A percentile compares a stretch with the other conserved stretches of the same genome.
Evolutionary conservation across 129 eudicot species (phyloP).

Genomic region (Ambrosia artemisiifolia): DNA sequence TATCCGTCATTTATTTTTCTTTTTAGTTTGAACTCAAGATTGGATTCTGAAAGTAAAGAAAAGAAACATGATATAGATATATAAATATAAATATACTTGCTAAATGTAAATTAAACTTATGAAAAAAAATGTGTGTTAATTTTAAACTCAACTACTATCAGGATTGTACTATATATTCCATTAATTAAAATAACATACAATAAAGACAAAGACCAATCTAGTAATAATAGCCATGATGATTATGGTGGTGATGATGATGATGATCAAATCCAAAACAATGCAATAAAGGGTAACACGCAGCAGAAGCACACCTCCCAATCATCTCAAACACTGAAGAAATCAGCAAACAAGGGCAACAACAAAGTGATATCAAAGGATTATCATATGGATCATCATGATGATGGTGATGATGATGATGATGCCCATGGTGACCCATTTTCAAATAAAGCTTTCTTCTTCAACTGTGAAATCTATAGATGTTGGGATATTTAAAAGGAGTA

Average conservation of each 20-base stretch:
- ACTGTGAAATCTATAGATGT: background rate
- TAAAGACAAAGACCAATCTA: background rate
- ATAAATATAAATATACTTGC: no score
- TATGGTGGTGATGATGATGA: conserved; percentile 43
- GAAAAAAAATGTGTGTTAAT: no score
- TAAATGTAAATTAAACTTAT: no score
- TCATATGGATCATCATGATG: conserved; percentile 16
- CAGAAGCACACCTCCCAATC: conserved; percentile 54
- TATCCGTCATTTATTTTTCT: no score
- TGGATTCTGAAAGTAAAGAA: no score
- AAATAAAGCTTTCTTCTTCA: background rate
- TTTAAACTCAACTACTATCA: no score
- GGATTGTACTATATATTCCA: no score
- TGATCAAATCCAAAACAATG: conserved; percentile 55
- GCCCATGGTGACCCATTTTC: conserved; percentile 32
- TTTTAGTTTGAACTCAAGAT: no score
- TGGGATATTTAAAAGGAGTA: background rate
- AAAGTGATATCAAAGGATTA: conserved; percentile 40
- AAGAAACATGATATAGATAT: no score
- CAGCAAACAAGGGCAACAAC: conserved; percentile 53
- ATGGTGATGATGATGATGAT: conserved; percentile 30
- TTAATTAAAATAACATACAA: no score
- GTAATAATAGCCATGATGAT: conserved; percentile 32
- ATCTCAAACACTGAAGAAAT: conserved; percentile 37
- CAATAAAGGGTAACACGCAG: conserved; percentile 57